Conservation (phyloP, 371 early-diverging fungal species). For the Mucor circinelloides region DNA sequence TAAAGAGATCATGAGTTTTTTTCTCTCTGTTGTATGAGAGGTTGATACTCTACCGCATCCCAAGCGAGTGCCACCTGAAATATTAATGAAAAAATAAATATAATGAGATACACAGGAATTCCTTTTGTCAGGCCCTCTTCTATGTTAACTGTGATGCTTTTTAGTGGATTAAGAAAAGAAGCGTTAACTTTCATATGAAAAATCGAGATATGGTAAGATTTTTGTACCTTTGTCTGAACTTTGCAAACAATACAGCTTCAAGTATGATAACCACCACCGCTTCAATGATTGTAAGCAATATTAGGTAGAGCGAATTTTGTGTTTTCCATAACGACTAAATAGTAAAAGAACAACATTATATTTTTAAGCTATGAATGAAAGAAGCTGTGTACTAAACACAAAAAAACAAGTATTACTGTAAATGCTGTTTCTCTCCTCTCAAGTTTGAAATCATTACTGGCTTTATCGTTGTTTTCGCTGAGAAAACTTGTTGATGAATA, state of each 20-base stretch:
- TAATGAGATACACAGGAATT: conserved; percentile 75
- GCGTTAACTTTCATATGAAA: neutral
- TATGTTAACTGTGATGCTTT: neutral
- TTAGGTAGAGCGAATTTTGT: conserved; percentile 47
- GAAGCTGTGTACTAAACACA: neutral
- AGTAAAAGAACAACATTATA: neutral
- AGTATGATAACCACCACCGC: conserved; percentile 69
- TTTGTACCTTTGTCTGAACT: conserved; percentile 40
- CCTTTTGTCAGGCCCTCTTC: conserved; percentile 23
- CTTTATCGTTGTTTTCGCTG: conserved; percentile 2
- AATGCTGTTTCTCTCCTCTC: conserved; percentile 2
- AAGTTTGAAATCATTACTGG: neutral
- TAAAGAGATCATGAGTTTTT: neutral
- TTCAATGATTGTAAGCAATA: conserved; percentile 54
- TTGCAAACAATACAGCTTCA: conserved; percentile 63
- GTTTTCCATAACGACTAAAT: conserved; percentile 23
- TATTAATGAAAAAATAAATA: conserved; percentile 75
- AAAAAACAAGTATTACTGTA: conserved; percentile 11
- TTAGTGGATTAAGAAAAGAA: neutral
- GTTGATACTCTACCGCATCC: conserved; percentile 69
- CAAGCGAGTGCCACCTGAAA: conserved; percentile 72
- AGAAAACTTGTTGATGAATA: neutral
- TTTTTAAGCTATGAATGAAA: neutral
- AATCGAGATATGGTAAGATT: neutral
- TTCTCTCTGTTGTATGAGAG: neutral